Base-by-base conservation (phyloP, 208 protist species). In the Kentomonas sorsogonicus region DNA sequence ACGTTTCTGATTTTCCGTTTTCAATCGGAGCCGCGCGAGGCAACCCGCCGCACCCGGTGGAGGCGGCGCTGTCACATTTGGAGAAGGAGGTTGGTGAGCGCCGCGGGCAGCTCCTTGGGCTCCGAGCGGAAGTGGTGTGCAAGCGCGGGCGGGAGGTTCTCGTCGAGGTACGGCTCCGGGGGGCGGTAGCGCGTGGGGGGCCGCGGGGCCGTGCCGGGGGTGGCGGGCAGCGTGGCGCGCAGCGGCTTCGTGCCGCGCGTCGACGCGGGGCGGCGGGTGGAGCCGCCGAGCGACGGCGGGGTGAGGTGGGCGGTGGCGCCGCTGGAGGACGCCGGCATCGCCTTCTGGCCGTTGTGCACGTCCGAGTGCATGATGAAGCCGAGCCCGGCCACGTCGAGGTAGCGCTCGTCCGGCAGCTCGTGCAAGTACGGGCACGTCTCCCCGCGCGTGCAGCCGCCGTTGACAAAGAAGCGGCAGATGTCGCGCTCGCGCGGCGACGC, bases 301-400 rank as follows among this genome's bases (percentile, higher is more conserved):
- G 60, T 59, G 18, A 54, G 65, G 33, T 47, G 31, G 0, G 54
- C 57, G 45, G 40, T 56, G 51, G 52, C 44, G 27, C 59, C 31
- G 48, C 56, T 44, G 46, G 48, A 50, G 41, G 63, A 61, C 67
- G 61, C 60, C 29, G 59, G 60, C n/a, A 94, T 75, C 34, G 83
- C 86, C 64, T 91, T 89, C 61, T 91, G 83, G 10, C 83, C 83
- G 53, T 94, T 94, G 53, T 94, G 87, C 10, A 91, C 87, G 41
- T 91, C 90, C 13, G 83, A 77, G 36, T 94, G 91, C 29, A 94
- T 62, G 69, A 94, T 91, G 53, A 91, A 94, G 9, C 87, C 87
- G 10, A 85, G 62, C 9, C 87, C 87, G 38, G 89, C 89, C 38
- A 91, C 83, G 45, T 94, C 87, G 26, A 94, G 63, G 64, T 94